Evolutionary conservation across 208 protist genomes (phyloP), one percentile per base, ranked within the genome.

Genomic region (Wallacemonas collosoma): DNA sequence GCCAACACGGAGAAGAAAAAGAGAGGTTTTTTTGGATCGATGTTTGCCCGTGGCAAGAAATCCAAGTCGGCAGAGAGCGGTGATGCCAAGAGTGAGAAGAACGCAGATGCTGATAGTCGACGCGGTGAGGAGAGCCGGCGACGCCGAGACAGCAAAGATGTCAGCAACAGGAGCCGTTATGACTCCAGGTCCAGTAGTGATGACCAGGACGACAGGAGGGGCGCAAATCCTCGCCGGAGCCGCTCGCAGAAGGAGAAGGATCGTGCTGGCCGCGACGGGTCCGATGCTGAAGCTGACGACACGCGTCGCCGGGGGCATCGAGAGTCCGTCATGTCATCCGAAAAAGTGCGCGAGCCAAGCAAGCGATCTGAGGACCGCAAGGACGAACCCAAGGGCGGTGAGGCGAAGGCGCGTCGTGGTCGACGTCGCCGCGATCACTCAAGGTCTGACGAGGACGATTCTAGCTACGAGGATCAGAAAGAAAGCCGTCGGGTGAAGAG

Each of bases 31-130:
- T 39, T 70, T 36, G 48, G 38, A 7, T 60, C 62, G 3, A 53
- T 75, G 36, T 60, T 75, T 48, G 15, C 55, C 2, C 63, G 45
- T 60, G 54, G 17, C 38, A 53, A 68, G 61, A 48, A 62, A 56
- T 39, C 11, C 45, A 64, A 76, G 64, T 36, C 60, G 35, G 55
- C 40, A 17, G 43, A 45, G 56, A 43, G 2, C 26, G 26, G 26
- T 1, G 66, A 62, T 9, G 50, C 54, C 1, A 62, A 71, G 39
- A 58, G 68, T 45, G 60, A 51, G 5, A 65, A 51, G 43, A 8
- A 15, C 56, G 43, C 36, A 7, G 56, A 62, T 38, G 56, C 6
- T 40, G 36, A 62, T 38, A 41, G 36, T 40, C 36, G 38, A 5
- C 5, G 36, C 43, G 56, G 17, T 62, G 56, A 40, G 6, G 56